These are phyloP conservation scores for Kodamaea hsintzibuensis DNA, from an alignment of 805 yeast genomes.

Conservation along the genomic window DNA sequence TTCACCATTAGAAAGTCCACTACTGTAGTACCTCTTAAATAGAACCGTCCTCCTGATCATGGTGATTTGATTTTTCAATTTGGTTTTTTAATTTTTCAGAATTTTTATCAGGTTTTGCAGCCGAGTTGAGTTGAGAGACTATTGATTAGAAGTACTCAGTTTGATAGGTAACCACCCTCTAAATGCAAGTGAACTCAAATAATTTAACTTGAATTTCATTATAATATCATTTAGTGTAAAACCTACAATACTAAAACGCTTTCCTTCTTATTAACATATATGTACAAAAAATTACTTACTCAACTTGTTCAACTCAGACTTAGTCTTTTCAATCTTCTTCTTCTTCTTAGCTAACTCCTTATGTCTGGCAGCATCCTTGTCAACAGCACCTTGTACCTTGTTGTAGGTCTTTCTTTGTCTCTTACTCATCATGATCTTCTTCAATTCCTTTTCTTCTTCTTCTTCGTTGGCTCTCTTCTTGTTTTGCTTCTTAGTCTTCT, in stretches of 20 bases:
- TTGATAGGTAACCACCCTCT: too few relatives aligned
- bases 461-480: slow-evolving; percentile 51
- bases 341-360: slow-evolving; percentile 68
- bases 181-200: too few relatives aligned
- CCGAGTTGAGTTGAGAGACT: too few relatives aligned
- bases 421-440: slow-evolving; percentile 96
- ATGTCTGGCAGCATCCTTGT: slow-evolving; percentile 76
- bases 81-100: neutral
- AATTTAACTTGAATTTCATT: too few relatives aligned
- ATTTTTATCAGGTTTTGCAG: neutral
- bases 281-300: slow-evolving; percentile 2
- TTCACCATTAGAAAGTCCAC: slow-evolving; percentile 5
- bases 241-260: neutral
- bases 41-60: neutral
- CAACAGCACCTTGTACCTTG: slow-evolving; percentile 90
- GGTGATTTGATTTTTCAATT: neutral
- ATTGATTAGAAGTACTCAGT: too few relatives aligned
- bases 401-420: slow-evolving; percentile 92
- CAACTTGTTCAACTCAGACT: slow-evolving; percentile 8
- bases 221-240: too few relatives aligned
- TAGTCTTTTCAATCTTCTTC: slow-evolving; percentile 64
- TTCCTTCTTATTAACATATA: neutral
- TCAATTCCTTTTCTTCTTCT: slow-evolving; percentile 84
- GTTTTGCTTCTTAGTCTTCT: slow-evolving; percentile 32
- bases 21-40: neutral